Conservation (phyloP, 2,329 filamentous ascomycete species). For the Xylariales sp. region DNA sequence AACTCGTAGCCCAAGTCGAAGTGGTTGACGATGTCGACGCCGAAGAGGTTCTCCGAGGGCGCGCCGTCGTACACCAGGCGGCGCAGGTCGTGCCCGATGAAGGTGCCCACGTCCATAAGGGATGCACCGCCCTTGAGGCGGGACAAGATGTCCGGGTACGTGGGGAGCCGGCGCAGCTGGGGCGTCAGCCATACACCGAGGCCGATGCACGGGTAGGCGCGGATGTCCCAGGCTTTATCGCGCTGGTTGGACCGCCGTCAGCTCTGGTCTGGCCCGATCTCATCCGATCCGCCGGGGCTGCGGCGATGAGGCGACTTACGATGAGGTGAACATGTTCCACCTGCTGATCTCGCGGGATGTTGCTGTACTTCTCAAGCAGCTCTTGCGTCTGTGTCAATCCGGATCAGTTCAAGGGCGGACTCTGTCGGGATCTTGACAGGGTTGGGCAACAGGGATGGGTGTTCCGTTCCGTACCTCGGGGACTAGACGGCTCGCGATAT, state of each 20-base stretch:
- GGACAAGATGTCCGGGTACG: neutral
- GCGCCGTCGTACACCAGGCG: conserved; percentile 53
- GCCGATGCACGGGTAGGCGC: conserved; percentile 35
- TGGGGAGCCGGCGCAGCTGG: conserved; percentile 1
- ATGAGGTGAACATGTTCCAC: conserved; percentile 13
- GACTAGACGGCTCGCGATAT: neutral
- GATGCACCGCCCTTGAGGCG: conserved; percentile 29
- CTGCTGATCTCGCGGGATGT: conserved; percentile 14
- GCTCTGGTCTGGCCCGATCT: neutral
- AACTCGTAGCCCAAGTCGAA: conserved; percentile 53
- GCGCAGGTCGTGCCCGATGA: conserved; percentile 54
- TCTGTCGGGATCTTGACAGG: too few relatives aligned
- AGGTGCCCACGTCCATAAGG: conserved; percentile 55
- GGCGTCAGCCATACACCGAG: conserved; percentile 13
- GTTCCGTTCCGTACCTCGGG: conserved; percentile 4
- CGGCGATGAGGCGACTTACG: neutral
- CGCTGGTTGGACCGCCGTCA: conserved; percentile 20
- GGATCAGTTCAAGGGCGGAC: neutral
- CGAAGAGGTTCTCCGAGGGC: conserved; percentile 47
- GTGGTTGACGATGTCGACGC: conserved; percentile 51
- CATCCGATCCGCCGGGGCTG: too few relatives aligned
- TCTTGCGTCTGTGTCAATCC: conserved; percentile 11
- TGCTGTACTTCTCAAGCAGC: conserved; percentile 21
- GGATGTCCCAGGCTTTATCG: conserved; percentile 37
- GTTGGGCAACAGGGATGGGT: too few relatives aligned